Evolutionary conservation across 768 basidiomycete species (phyloP).

Genomic region (Amanita thiersii): DNA sequence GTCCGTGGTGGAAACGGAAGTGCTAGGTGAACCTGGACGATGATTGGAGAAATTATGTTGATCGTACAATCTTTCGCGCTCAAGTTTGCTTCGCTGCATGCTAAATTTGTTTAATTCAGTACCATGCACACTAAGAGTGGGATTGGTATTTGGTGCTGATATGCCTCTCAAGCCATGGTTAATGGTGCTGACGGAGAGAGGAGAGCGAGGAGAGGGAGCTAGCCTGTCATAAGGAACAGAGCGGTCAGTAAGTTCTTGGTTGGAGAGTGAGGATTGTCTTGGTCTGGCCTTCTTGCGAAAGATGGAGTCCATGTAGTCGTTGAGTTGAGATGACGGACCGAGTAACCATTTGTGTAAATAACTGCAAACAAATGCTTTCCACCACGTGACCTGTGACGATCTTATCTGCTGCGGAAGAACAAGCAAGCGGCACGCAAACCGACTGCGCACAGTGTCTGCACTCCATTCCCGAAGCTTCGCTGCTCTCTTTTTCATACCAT

Average conservation of each 20-base stretch:
- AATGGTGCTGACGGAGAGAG: slow-evolving; percentile 46
- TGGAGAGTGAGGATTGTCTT: slow-evolving; percentile 55
- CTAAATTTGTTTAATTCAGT: slow-evolving; percentile 63
- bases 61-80: slow-evolving; percentile 47
- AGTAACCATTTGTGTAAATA: neutral
- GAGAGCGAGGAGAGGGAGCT: slow-evolving; percentile 46
- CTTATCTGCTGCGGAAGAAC: slow-evolving; percentile 17
- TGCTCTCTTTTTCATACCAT: slow-evolving; percentile 12
- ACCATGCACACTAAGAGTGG: slow-evolving; percentile 63
- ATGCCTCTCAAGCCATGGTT: slow-evolving; percentile 57
- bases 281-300: slow-evolving; percentile 59
- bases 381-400: slow-evolving; percentile 6
- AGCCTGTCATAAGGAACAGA: slow-evolving; percentile 72
- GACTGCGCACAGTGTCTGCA: slow-evolving; percentile 6
- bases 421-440: neutral
- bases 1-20: slow-evolving; percentile 45
- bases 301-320: slow-evolving; percentile 47
- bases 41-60: slow-evolving; percentile 16
- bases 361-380: neutral
- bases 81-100: slow-evolving; percentile 39
- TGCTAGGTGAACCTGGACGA: slow-evolving; percentile 43
- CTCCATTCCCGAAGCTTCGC: too few relatives aligned
- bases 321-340: neutral
- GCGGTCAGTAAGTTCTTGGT: slow-evolving; percentile 52
- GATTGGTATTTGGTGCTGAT: slow-evolving; percentile 81